Evolutionary conservation across 2,329 filamentous ascomycete genomes (phyloP), one percentile per base, ranked within the genome.

Genomic region (Hirsutella thompsonii): DNA sequence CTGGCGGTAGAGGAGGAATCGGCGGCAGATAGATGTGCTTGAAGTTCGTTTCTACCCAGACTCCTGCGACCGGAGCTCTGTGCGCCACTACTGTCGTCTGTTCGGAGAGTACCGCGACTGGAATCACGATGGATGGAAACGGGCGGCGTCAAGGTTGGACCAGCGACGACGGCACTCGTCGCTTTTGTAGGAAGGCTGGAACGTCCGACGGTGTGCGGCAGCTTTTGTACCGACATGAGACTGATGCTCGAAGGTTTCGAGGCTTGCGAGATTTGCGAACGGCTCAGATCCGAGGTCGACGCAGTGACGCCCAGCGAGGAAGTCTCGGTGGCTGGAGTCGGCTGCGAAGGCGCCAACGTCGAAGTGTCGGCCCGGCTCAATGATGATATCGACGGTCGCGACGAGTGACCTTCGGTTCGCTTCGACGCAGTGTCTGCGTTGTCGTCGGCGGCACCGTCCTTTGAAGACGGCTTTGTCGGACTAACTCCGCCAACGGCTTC

Each of bases 401-500:
- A 63, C 6, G 58, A 55, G 36, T 64, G 61, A 16, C 61, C 62
- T 16, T 56, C 56, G 10, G 63, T 66, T 47, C 62, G 67, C 46
- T 62, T 65, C 2, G 67, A 66, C 1, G 68, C 58, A 51, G 58
- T 47, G 52, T 70, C 55, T 52, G 60, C 52, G 49, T 39, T 47
- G 19, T 54, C 54, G 20, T 37, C 34, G 20, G 16, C 10, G 36
- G 23, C 3, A 2, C 23, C 30, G 29, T 67, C 55, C 44, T 68
- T 48, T 46, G 61, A 46, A 39, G 60, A 39, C 39, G 53, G 36
- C 44, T 60, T 63, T 19, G 52, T 51, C 28, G 61, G 63, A 46
- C 75, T 81, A 35, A 71, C 74, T 13, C 70, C 83, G 14, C 81
- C 82, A n/a, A 93, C 85, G 0, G 81, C 88, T 42, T 85, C 85